Evolutionary conservation across 768 basidiomycete genomes (phyloP).

Genomic region (Imleria badia): DNA sequence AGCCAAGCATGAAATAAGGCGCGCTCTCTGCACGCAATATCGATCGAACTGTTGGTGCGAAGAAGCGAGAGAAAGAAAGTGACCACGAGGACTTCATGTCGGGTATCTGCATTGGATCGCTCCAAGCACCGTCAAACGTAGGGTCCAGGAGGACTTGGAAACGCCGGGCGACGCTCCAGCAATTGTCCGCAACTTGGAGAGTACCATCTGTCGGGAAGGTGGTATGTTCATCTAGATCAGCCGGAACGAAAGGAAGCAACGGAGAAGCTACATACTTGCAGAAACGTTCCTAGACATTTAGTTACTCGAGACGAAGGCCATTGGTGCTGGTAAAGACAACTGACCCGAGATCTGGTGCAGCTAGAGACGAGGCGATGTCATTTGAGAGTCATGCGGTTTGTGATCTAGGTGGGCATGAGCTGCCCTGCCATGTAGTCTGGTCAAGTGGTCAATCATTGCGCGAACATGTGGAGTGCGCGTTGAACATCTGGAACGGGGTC

Average conservation of each 20-base stretch:
- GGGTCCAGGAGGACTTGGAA: conserved; percentile 22
- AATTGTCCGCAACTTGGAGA: conserved; percentile 13
- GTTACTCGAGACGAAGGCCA: neutral
- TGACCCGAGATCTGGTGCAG: conserved; percentile 9
- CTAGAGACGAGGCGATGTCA: conserved; percentile 18
- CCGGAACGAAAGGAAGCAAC: neutral
- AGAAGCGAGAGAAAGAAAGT: conserved; percentile 31
- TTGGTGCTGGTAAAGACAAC: conserved; percentile 2
- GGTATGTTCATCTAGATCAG: conserved; percentile 1
- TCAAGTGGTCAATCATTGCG: conserved; percentile 27
- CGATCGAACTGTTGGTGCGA: conserved; percentile 35
- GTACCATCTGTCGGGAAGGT: neutral
- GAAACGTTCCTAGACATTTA: conserved; percentile 2
- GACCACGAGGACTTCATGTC: conserved; percentile 38
- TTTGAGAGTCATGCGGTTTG: conserved; percentile 17
- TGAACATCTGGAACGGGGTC: conserved; percentile 30
- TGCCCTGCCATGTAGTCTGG: conserved; percentile 25
- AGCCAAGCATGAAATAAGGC: conserved; percentile 31
- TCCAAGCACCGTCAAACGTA: conserved; percentile 28
- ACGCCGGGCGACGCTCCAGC: conserved; percentile 21
- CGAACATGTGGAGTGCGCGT: conserved; percentile 36
- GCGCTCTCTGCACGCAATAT: conserved; percentile 33
- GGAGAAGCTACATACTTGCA: conserved; percentile 1
- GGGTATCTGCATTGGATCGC: conserved; percentile 37
- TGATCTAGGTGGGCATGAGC: conserved; percentile 24